phyloP scores from a whole-genome alignment of 2,329 filamentous ascomycete species.

The Botrytis porri region DNA sequence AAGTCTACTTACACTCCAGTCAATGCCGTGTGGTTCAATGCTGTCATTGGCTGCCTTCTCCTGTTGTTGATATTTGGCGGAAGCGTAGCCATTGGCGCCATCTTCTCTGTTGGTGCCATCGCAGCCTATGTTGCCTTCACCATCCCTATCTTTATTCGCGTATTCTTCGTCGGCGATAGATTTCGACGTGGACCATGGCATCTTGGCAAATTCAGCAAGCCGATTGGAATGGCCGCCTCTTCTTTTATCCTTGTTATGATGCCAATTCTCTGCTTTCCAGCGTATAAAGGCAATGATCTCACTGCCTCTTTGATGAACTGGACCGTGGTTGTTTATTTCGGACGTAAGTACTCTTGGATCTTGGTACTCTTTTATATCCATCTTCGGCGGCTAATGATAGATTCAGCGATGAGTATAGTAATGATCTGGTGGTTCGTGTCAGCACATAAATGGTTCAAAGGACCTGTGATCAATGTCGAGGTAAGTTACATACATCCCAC shows the following conservation, averaged over 20 bases:
- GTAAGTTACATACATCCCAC: conserved; percentile 23
- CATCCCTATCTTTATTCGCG: conserved; percentile 53
- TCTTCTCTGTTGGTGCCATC: conserved; percentile 67
- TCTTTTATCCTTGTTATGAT: conserved; percentile 63
- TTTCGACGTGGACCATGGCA: conserved; percentile 66
- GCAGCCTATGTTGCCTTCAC: conserved; percentile 60
- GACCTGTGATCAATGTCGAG: conserved; percentile 61
- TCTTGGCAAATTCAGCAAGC: conserved; percentile 55
- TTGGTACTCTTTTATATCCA: not conserved
- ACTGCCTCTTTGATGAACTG: conserved; percentile 58
- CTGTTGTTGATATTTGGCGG: conserved; percentile 64
- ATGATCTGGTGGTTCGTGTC: conserved; percentile 58
- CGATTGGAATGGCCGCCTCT: conserved; percentile 53
- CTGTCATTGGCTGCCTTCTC: conserved; percentile 53
- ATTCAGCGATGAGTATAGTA: conserved; percentile 48
- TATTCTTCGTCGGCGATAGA: conserved; percentile 57
- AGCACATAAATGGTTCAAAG: conserved; percentile 64
- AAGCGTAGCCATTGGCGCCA: conserved; percentile 56
- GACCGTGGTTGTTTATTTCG: conserved; percentile 59
- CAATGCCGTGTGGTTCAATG: conserved; percentile 66
- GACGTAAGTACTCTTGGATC: conserved; percentile 39
- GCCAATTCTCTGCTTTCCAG: conserved; percentile 62
- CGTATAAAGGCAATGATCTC: conserved; percentile 51
- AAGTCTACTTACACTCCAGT: conserved; percentile 58
- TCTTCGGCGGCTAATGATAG: conserved; percentile 21